Evolutionary conservation across 257 asterid genomes (phyloP), one percentile per base, ranked within the genome.

Genomic region (Ajuga chamaepitys): DNA sequence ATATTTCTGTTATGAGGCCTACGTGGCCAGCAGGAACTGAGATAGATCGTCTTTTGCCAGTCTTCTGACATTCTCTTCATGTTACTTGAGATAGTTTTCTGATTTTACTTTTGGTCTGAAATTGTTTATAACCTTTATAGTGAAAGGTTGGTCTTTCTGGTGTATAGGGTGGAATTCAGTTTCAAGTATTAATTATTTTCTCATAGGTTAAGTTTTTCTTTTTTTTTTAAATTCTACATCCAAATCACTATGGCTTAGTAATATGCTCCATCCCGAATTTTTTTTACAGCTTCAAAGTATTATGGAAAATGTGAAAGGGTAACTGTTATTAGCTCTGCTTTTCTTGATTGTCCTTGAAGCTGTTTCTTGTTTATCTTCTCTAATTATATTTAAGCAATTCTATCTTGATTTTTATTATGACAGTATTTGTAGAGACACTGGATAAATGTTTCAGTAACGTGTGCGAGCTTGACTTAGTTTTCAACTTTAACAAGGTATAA

Each of bases 361-460:
- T 71, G 66, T 52, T 35, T 51, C 50, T 64, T 7, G 17, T 30
- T 16, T 35, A 2, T 28, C 20, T 18, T 47, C 38, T 4, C 37
- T 3, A 0, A 0, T 4, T 48, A 6, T 44, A 54, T 25, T 20
- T 62, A 66, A 58, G 25, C 53, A 35, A 4, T 32, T 20, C 8
- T 63, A 13, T 61, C 70, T 58, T 41, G 38, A 20, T 46, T 70
- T 58, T 41, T 37, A 20, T 46, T 70, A 37, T 74, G 77, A 17
- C 95, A 93, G 97, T 93, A 75, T 89, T 89, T 44, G 99, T 93
- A 74, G 99, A 88, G 88, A 78, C 95, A 16, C 62, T 93, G 83
- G 97, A 93, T 87, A 93, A 83, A 77, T 87, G 96, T 70, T 90
- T 89, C 84, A 85, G 85, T 62, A 91, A 87, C 52, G 99, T 89